Percentiles rank a stretch among this genome's conserved stretches.
These are phyloP conservation scores for Lactarius deliciosus DNA, from an alignment of 768 basidiomycete species.

Conservation along the genomic window DNA sequence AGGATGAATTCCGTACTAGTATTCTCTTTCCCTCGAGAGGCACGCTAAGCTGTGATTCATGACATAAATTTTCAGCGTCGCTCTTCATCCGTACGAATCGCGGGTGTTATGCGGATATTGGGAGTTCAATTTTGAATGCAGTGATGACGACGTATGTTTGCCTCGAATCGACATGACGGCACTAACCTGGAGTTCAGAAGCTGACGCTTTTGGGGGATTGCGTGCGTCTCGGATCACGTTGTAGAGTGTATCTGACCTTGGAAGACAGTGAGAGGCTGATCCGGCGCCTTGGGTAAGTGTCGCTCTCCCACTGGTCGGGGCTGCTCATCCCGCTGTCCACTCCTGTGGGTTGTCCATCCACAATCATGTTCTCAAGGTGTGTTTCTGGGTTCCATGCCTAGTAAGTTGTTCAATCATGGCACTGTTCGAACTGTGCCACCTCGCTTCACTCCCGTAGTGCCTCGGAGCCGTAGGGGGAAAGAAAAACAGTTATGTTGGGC, in stretches of 20 bases:
- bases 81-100: constrained; percentile 34
- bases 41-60: background rate
- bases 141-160: constrained; percentile 34
- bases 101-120: constrained; percentile 34
- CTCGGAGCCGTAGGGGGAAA: constrained; percentile 17
- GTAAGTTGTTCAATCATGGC: constrained; percentile 11
- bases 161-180: background rate
- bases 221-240: constrained; percentile 34
- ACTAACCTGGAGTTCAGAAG: background rate
- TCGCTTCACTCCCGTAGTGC: constrained; percentile 10
- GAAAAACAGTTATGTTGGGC: constrained; percentile 26
- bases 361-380: constrained; percentile 15
- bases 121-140: constrained; percentile 36
- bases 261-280: constrained; percentile 20
- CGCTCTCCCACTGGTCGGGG: constrained; percentile 6
- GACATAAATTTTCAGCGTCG: constrained; percentile 26
- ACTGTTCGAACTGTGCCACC: constrained; percentile 17
- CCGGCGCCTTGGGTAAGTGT: constrained; percentile 27
- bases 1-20: constrained; percentile 5
- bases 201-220: constrained; percentile 30
- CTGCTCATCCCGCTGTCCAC: constrained; percentile 7
- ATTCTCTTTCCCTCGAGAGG: background rate
- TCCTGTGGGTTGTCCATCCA: background rate
- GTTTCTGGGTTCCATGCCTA: background rate
- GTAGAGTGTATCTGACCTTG: constrained; percentile 18